Conservation (phyloP, 1,139 yeast genomes). For the Lodderomyces elongisporus region DNA sequence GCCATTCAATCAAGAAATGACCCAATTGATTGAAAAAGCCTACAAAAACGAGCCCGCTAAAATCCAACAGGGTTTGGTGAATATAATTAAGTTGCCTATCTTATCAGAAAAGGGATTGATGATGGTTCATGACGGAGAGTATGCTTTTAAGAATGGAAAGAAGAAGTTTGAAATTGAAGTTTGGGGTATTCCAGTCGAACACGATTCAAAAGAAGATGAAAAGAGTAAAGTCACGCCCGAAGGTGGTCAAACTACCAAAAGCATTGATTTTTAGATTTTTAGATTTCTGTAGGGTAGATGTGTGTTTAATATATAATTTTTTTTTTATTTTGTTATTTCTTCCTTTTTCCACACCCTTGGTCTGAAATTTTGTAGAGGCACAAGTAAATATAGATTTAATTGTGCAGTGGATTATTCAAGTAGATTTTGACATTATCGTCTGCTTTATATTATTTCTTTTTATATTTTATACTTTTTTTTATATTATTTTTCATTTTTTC, state of each 20-base stretch:
- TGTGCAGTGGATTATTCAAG: too few relatives aligned
- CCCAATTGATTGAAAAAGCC: conserved; percentile 59
- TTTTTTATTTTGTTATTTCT: too few relatives aligned
- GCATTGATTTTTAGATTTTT: conserved; percentile 30
- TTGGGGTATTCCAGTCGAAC: conserved; percentile 95
- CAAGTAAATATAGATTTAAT: too few relatives aligned
- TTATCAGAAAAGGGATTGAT: conserved; percentile 75
- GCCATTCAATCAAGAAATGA: conserved; percentile 78
- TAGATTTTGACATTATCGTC: too few relatives aligned
- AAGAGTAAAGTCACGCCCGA: conserved; percentile 13
- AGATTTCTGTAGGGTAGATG: too few relatives aligned
- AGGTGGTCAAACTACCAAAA: conserved; percentile 28
- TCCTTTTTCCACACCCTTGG: too few relatives aligned
- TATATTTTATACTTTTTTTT: too few relatives aligned
- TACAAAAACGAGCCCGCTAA: conserved; percentile 69
- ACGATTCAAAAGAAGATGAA: conserved; percentile 43
- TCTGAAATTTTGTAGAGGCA: too few relatives aligned
- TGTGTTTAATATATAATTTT: too few relatives aligned
- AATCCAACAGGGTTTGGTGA: conserved; percentile 81
- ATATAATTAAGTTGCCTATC: conserved; percentile 66
- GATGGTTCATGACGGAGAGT: conserved; percentile 71
- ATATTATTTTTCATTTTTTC: too few relatives aligned
- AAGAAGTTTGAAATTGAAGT: conserved; percentile 80
- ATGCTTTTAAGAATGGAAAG: conserved; percentile 80
- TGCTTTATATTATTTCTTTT: too few relatives aligned